phyloP scores from a whole-genome alignment of 1,284 basidiomycete species.

The Trametes sp. region DNA sequence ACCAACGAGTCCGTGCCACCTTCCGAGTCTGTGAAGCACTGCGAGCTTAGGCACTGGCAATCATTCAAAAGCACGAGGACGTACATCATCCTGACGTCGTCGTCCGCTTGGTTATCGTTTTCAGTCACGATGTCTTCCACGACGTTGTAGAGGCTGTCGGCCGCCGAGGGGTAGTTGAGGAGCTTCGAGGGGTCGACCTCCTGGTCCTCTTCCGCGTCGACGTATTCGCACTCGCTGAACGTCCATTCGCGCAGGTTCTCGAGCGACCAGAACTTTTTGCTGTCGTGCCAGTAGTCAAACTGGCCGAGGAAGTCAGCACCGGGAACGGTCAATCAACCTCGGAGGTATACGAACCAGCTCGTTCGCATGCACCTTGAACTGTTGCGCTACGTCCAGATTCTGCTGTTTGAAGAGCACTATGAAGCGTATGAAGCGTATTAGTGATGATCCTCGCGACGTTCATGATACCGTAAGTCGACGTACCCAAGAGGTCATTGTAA shows the following conservation, averaged over 20 bases:
- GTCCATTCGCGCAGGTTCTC: slow-evolving; percentile 4
- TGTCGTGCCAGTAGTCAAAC: slow-evolving; percentile 19
- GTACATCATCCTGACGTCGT: slow-evolving; percentile 6
- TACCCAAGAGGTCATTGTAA: slow-evolving; percentile 28
- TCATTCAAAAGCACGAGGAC: too few species aligned
- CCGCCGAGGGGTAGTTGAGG: slow-evolving; percentile 9
- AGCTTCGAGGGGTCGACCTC: slow-evolving; percentile 2
- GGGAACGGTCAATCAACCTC: too few species aligned
- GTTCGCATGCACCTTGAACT: slow-evolving; percentile 36
- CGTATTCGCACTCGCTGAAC: slow-evolving; percentile 7
- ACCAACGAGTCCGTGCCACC: slow-evolving; percentile 16
- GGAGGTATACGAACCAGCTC: slow-evolving; percentile 34
- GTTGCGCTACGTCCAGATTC: slow-evolving; percentile 33
- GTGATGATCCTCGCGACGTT: not conserved
- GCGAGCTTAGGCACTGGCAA: too few species aligned
- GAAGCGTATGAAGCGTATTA: not conserved
- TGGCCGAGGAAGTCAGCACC: not conserved
- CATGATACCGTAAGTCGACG: not conserved
- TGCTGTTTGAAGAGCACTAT: slow-evolving; percentile 47
- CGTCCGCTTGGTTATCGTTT: slow-evolving; percentile 10
- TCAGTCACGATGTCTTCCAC: slow-evolving; percentile 7
- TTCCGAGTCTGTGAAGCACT: slow-evolving; percentile 7
- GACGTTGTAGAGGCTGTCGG: slow-evolving; percentile 3
- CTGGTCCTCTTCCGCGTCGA: slow-evolving; percentile 6
- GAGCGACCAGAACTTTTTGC: slow-evolving; percentile 13